Evolutionary conservation across 108 stramenopile genomes (phyloP).

Genomic region (Conticribra weissflogii): DNA sequence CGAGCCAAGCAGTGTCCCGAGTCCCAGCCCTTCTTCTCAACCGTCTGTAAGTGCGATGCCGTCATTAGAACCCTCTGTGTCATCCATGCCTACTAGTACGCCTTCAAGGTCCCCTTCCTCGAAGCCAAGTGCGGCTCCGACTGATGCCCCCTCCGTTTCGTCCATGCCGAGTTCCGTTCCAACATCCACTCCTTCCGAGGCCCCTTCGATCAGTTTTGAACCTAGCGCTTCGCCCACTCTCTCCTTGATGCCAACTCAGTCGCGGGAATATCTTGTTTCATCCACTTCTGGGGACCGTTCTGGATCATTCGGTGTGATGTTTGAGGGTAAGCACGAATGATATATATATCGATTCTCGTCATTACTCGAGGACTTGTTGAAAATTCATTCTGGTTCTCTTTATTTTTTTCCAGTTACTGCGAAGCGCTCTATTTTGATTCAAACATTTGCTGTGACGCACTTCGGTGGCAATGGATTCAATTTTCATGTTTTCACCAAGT

Average conservation of each 20-base stretch:
- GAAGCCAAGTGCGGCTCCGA: background rate
- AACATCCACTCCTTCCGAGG: background rate
- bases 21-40: background rate
- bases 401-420: background rate
- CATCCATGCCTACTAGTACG: background rate
- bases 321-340: conserved; percentile 6
- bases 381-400: too few species aligned
- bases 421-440: background rate
- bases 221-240: conserved; percentile 2
- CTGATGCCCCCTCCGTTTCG: background rate
- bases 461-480: conserved; percentile 8
- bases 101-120: conserved; percentile 1
- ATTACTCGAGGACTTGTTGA: too few species aligned
- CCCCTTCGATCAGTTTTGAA: background rate
- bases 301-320: conserved; percentile 16
- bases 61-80: conserved; percentile 3
- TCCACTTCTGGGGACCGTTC: background rate
- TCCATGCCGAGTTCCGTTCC: background rate
- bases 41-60: conserved; percentile 1
- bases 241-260: conserved; percentile 7
- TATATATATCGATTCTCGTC: too few species aligned
- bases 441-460: conserved; percentile 19
- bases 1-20: background rate
- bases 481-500: conserved; percentile 15
- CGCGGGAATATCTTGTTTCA: background rate